Percentiles rank a stretch among this genome's conserved stretches.
Evolutionary conservation across 2,329 filamentous ascomycete species (phyloP).

Genomic region (Aureobasidium sp.): DNA sequence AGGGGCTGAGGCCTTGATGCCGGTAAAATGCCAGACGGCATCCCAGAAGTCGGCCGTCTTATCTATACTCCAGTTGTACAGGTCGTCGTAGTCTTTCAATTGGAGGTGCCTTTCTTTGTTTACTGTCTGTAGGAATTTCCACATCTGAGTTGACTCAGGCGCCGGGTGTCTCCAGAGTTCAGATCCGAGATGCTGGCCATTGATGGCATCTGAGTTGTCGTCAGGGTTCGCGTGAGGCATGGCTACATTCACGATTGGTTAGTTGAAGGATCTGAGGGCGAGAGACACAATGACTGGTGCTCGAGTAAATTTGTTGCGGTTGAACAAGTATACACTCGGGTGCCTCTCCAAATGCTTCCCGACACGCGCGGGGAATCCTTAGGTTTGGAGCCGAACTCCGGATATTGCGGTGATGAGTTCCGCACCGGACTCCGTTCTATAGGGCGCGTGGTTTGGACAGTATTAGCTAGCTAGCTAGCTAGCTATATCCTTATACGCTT

Average conservation of each 20-base stretch:
- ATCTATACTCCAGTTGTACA: constrained; percentile 80
- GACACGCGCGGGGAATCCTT: not conserved
- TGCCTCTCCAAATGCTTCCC: not conserved
- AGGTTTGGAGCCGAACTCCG: constrained; percentile 2
- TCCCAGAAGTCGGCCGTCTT: constrained; percentile 74
- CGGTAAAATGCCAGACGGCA: constrained; percentile 76
- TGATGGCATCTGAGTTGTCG: not conserved
- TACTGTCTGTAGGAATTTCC: constrained; percentile 50
- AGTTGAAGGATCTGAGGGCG: not conserved
- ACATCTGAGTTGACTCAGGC: constrained; percentile 39
- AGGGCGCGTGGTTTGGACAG: not conserved
- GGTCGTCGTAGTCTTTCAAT: constrained; percentile 61
- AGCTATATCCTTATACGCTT: constrained; percentile 1
- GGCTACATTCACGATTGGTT: not conserved
- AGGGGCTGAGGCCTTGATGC: constrained; percentile 59
- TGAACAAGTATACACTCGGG: constrained; percentile 9
- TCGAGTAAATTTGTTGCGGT: not conserved
- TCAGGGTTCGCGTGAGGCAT: not conserved
- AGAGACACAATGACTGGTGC: not conserved
- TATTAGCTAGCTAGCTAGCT: not conserved
- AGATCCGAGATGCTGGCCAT: constrained; percentile 2
- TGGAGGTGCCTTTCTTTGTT: constrained; percentile 59
- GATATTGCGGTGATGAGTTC: not conserved
- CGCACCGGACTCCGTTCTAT: not conserved
- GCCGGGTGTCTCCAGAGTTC: constrained; percentile 33